phyloP scores from a whole-genome alignment of 345 rosid species.

The Citrus inodora region DNA sequence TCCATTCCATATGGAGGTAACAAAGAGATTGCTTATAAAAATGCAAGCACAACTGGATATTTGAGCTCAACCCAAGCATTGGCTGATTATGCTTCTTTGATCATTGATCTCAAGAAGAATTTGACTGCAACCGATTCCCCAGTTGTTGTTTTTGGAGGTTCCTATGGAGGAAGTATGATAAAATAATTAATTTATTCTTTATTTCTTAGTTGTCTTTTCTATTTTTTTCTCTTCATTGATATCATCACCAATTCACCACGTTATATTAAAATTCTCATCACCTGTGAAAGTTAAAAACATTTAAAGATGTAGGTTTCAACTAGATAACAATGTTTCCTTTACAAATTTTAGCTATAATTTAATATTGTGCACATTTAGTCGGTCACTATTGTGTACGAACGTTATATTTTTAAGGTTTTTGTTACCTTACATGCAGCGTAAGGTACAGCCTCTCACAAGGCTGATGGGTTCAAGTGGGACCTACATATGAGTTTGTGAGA shows the following conservation, averaged over 20 bases:
- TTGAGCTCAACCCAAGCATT: constrained; percentile 52
- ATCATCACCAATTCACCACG: background rate
- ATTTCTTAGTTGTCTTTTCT: background rate
- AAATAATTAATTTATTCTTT: background rate
- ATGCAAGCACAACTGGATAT: constrained; percentile 48
- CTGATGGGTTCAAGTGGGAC: too few relatives aligned
- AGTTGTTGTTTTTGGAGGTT: constrained; percentile 65
- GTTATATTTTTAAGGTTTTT: too few relatives aligned
- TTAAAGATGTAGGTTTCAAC: too few relatives aligned
- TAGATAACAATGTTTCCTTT: too few relatives aligned
- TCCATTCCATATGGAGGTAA: constrained; percentile 57
- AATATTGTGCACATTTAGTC: too few relatives aligned
- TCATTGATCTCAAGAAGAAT: constrained; percentile 50
- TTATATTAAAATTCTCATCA: background rate
- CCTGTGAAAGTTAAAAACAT: too few relatives aligned
- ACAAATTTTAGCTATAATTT: too few relatives aligned
- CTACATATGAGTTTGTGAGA: too few relatives aligned
- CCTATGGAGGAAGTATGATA: constrained; percentile 66
- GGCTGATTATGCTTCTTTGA: constrained; percentile 55
- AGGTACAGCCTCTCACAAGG: too few relatives aligned
- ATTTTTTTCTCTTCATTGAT: background rate
- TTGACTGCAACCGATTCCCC: constrained; percentile 54
- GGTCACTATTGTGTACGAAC: too few relatives aligned
- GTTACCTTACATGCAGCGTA: too few relatives aligned
- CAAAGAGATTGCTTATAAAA: constrained; percentile 39